Base-by-base conservation (phyloP, 1,284 basidiomycete genomes). In the Ceratobasidium sp. region DNA sequence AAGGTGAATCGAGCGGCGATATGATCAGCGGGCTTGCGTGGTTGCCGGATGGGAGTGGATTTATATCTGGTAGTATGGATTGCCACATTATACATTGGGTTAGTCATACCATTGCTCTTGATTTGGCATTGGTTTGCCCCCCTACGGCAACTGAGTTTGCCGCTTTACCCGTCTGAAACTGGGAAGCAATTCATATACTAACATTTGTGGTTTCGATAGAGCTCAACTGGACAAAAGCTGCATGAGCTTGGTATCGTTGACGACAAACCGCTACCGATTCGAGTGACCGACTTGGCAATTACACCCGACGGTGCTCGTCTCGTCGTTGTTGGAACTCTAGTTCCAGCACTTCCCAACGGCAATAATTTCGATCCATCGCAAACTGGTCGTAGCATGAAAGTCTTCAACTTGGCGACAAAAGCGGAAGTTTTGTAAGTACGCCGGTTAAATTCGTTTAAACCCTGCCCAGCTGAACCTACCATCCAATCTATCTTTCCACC, bases 61-160 rank as follows among this genome's bases (percentile, higher is more conserved):
- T 98, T 80, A 87, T 98, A 75, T 98, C 95, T 4, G 92, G 92
- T 55, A 93, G 92, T 49, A 86, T 98, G 82, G 97, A 99, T 81
- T 89, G 90, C 76, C 91, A 90, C 81, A 89, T 99, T 72, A 87
- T 93, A 50, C 88, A 92, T 76, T 98, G 96, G 94, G 95, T 96
- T 80, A 70, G 88, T 81, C 13, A 5, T 11, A 32, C 14, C 21
- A 49, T 44, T 35, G 23, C 18, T 41, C 41, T 44, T 13, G 13
- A n/a, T 50, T 32, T 41, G 44, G 28, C 38, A 50, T 44, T 41
- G 32, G 41, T 23, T 4, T 35, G 43, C 21, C 26, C 11, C 21
- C 11, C 54, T 57, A 54, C 54, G 28, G 41, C 18, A 13, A 47
- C 41, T 43, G 58, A 28, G 43, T 26, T 38, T 44, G 43, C 26